A percentile compares a stretch with the other conserved stretches of the same genome.
Evolutionary conservation across 2,329 filamentous ascomycete genomes (phyloP).

Genomic region (Neophaeococcomyces aloes): DNA sequence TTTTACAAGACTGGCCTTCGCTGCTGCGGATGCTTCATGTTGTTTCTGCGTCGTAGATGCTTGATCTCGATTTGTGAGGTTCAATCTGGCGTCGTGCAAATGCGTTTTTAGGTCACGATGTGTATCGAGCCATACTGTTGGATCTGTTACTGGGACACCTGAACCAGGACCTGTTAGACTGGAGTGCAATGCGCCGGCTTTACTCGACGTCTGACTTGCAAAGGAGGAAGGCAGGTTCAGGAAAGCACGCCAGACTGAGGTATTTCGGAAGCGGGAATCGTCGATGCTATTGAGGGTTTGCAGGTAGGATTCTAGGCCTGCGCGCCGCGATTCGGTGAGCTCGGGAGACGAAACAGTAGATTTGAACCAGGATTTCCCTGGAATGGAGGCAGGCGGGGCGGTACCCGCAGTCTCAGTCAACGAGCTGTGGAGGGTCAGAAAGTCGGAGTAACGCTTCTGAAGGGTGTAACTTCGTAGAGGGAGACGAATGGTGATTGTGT

Average conservation of each 20-base stretch:
- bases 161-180: constrained; percentile 32
- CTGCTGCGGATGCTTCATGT: constrained; percentile 51
- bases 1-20: constrained; percentile 49
- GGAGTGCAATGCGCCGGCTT: constrained; percentile 33
- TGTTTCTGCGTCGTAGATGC: constrained; percentile 49
- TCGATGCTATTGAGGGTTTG: constrained; percentile 45
- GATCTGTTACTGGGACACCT: constrained; percentile 35
- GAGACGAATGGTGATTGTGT: constrained; percentile 51
- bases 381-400: constrained; percentile 45
- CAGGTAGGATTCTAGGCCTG: constrained; percentile 48
- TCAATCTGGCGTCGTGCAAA: constrained; percentile 49
- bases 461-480: constrained; percentile 50
- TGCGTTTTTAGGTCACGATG: constrained; percentile 50
- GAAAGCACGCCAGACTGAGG: constrained; percentile 47
- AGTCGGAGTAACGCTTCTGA: constrained; percentile 56
- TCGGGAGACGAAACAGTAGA: constrained; percentile 46
- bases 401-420: constrained; percentile 41
- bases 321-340: constrained; percentile 47
- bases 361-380: constrained; percentile 51
- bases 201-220: constrained; percentile 19
- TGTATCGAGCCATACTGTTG: constrained; percentile 53
- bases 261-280: constrained; percentile 49
- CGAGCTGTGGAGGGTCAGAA: constrained; percentile 43
- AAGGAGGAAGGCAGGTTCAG: constrained; percentile 43
- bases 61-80: constrained; percentile 50